phyloP scores from a whole-genome alignment of 805 yeast species.

The Nakazawaea wyomingensis region DNA sequence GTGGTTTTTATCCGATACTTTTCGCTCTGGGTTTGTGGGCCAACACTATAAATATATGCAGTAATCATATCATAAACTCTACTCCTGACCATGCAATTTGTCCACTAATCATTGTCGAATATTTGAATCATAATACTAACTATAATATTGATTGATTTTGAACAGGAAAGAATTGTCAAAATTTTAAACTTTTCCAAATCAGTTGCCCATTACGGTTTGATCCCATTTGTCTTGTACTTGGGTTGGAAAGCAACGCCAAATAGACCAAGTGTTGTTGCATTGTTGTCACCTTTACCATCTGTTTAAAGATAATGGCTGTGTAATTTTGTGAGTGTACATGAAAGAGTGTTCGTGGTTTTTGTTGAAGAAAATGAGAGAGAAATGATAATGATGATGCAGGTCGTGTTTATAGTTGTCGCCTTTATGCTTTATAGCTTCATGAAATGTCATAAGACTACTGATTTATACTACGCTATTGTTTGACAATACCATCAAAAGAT shows the following conservation, averaged over 20 bases:
- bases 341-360: background rate
- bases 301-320: constrained; percentile 48
- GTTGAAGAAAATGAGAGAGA: background rate
- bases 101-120: too few relatives aligned
- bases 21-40: too few relatives aligned
- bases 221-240: constrained; percentile 88
- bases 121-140: too few relatives aligned
- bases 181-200: constrained; percentile 79
- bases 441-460: background rate
- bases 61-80: too few relatives aligned
- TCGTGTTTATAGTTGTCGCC: background rate
- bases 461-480: background rate
- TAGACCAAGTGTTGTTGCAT: constrained; percentile 70
- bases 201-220: constrained; percentile 93
- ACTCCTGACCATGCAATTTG: too few relatives aligned
- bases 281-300: constrained; percentile 77
- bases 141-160: background rate
- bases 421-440: constrained; percentile 8
- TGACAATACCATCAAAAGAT: too few relatives aligned
- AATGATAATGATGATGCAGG: background rate
- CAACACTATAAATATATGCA: too few relatives aligned
- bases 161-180: constrained; percentile 79
- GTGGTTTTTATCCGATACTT: background rate
- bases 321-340: background rate
- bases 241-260: constrained; percentile 81